phyloP scores from a whole-genome alignment of 2,329 filamentous ascomycete genomes.

The Colletotrichum sidae region DNA sequence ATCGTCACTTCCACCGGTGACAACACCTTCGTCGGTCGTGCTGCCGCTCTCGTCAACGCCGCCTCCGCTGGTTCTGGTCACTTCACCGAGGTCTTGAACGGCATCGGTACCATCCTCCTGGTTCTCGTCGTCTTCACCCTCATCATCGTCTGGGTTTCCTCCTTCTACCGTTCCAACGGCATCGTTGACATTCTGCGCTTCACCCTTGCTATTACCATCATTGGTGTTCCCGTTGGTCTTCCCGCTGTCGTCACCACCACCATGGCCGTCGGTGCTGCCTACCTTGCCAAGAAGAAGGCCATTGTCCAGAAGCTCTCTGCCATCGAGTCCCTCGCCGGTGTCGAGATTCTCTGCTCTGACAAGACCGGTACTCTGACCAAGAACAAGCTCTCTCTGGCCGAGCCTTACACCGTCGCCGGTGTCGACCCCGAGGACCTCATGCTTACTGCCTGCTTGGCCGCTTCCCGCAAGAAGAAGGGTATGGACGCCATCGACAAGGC shows the following conservation, averaged over 20 bases:
- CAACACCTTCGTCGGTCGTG: slow-evolving; percentile 89
- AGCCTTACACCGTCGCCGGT: slow-evolving; percentile 85
- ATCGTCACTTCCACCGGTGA: slow-evolving; percentile 88
- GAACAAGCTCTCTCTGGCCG: slow-evolving; percentile 90
- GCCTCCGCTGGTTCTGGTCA: slow-evolving; percentile 81
- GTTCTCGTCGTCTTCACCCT: slow-evolving; percentile 85
- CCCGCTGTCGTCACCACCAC: slow-evolving; percentile 94
- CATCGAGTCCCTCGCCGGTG: slow-evolving; percentile 91
- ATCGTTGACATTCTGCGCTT: slow-evolving; percentile 86
- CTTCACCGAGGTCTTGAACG: slow-evolving; percentile 91
- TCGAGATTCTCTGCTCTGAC: slow-evolving; percentile 94
- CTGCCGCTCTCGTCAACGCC: slow-evolving; percentile 85
- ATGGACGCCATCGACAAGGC: slow-evolving; percentile 96
- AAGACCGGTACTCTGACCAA: slow-evolving; percentile 95
- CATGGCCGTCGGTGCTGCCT: slow-evolving; percentile 93
- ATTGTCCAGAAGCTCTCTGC: slow-evolving; percentile 94
- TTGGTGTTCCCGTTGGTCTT: slow-evolving; percentile 93
- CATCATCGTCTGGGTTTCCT: slow-evolving; percentile 85
- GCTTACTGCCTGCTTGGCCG: slow-evolving; percentile 90
- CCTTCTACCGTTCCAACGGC: slow-evolving; percentile 86
- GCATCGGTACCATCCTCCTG: slow-evolving; percentile 84
- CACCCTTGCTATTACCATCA: slow-evolving; percentile 89
- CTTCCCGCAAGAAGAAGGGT: slow-evolving; percentile 94
- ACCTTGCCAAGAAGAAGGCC: slow-evolving; percentile 91
- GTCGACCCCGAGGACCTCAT: slow-evolving; percentile 90